phyloP scores from a whole-genome alignment of 208 protist genomes.

The Crithidia brevicula region DNA sequence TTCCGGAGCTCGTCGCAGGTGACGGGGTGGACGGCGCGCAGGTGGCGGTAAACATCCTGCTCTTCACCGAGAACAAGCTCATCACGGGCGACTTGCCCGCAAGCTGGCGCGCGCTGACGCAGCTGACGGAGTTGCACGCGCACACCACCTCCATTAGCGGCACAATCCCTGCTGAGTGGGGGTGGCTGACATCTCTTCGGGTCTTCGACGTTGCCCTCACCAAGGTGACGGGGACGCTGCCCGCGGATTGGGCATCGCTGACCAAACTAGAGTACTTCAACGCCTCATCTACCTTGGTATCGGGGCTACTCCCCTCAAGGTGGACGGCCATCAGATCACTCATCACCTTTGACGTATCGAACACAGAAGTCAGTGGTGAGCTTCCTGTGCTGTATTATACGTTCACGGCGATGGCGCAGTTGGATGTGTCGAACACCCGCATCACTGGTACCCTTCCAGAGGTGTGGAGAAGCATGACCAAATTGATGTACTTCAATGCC shows the following conservation, averaged over 20 bases:
- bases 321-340: not conserved
- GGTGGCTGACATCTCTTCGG: not conserved
- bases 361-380: not conserved
- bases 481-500: not conserved
- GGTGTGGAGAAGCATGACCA: too few species aligned
- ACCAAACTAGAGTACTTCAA: not conserved
- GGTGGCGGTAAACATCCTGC: not conserved
- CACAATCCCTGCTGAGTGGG: not conserved
- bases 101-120: not conserved
- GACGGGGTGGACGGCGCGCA: not conserved
- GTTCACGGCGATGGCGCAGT: not conserved
- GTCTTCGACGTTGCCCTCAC: not conserved
- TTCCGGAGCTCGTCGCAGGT: too few species aligned
- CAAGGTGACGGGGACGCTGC: not conserved
- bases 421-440: not conserved
- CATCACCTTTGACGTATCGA: not conserved
- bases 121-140: not conserved
- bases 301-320: not conserved
- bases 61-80: not conserved
- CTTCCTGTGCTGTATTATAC: not conserved
- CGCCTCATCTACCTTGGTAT: too few species aligned
- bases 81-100: not conserved
- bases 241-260: not conserved
- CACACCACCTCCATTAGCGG: not conserved
- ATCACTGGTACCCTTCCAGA: not conserved